Percentiles rank a stretch among this genome's conserved stretches.
Conservation (phyloP, 73 alveolate genomes). For the Paramecium bursaria region DNA sequence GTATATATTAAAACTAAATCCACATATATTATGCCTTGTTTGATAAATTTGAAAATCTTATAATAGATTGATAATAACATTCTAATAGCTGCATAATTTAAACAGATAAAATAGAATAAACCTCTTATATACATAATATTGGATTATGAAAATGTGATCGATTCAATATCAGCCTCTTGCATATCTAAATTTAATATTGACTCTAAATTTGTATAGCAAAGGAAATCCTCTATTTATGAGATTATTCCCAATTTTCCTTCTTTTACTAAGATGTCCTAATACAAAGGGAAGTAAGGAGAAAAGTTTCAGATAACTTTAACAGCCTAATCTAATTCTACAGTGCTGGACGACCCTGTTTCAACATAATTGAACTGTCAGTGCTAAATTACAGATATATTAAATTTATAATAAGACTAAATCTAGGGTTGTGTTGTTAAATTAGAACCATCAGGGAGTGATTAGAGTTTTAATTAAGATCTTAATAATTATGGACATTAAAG, state of each 20-base stretch:
- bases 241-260: slow-evolving; percentile 4
- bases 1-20: slow-evolving; percentile 23
- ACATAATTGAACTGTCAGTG: background rate
- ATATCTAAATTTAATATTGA: slow-evolving; percentile 18
- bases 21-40: slow-evolving; percentile 25
- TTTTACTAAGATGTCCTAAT: background rate
- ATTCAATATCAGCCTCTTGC: slow-evolving; percentile 53
- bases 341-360: background rate
- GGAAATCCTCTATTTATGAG: background rate
- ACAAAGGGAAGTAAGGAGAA: slow-evolving; percentile 9
- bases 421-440: background rate
- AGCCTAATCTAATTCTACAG: background rate
- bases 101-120: background rate
- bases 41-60: slow-evolving; percentile 13
- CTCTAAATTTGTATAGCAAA: slow-evolving; percentile 2
- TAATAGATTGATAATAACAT: slow-evolving; percentile 9
- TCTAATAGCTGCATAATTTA: slow-evolving; percentile 43
- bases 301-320: background rate
- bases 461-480: slow-evolving; percentile 36
- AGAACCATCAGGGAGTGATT: slow-evolving; percentile 14
- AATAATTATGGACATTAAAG: background rate
- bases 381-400: slow-evolving; percentile 19
- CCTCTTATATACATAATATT: background rate
- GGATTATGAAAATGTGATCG: slow-evolving; percentile 12
- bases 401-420: background rate